phyloP scores from a whole-genome alignment of 2,329 filamentous ascomycete genomes.

The Monilinia fructicola region DNA sequence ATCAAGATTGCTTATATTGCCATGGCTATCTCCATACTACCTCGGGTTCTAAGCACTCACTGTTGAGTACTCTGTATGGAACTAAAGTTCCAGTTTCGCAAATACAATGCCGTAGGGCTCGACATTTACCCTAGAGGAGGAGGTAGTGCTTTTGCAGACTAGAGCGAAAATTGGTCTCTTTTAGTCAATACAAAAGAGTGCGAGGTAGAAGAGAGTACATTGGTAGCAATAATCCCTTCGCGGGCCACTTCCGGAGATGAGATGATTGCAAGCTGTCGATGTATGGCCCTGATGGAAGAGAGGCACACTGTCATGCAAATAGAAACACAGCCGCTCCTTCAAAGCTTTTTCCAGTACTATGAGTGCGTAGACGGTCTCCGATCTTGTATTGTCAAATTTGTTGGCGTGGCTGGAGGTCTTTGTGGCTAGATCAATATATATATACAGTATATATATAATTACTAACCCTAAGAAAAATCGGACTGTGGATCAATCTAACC shows the following conservation, averaged over 20 bases:
- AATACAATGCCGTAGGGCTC: background rate
- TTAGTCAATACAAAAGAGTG: no score
- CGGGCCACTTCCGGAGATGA: background rate
- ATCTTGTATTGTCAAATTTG: background rate
- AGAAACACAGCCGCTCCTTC: background rate
- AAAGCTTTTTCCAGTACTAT: background rate
- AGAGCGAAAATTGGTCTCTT: no score
- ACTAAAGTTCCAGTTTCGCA: background rate
- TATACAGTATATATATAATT: no score
- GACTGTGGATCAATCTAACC: no score
- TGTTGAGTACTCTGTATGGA: background rate
- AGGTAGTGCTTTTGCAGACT: no score
- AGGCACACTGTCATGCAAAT: background rate
- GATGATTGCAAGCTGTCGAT: background rate
- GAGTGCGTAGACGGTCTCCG: background rate
- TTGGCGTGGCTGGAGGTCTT: no score
- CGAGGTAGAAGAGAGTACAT: no score
- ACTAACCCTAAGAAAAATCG: no score
- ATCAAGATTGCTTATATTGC: background rate
- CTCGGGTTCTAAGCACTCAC: background rate
- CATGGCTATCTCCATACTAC: background rate
- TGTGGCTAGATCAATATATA: no score
- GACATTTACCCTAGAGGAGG: no score
- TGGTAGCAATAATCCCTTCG: background rate
- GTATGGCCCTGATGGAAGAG: background rate